phyloP scores from a whole-genome alignment of 352 stramenopile genomes.

The Globisporangium abappressorium region DNA sequence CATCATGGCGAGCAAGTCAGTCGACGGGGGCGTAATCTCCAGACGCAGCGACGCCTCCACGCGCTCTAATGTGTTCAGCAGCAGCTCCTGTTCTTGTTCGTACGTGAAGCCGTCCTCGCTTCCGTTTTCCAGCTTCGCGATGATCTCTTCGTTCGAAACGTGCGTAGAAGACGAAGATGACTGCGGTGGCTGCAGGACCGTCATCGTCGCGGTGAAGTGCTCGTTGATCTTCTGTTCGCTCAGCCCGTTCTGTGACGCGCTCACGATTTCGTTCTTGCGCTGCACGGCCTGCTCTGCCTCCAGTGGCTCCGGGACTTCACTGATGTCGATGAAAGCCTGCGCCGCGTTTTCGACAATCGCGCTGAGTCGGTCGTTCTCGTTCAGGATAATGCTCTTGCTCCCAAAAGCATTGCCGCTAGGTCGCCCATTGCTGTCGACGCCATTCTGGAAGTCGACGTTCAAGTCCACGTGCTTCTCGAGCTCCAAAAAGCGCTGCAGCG shows the following conservation, averaged over 20 bases:
- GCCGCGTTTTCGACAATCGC: conserved; percentile 74
- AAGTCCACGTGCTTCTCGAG: conserved; percentile 78
- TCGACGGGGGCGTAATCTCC: conserved; percentile 48
- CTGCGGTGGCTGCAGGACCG: conserved; percentile 33
- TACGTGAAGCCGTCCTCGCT: conserved; percentile 40
- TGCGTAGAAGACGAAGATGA: conserved; percentile 22
- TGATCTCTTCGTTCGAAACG: conserved; percentile 36
- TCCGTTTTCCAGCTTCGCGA: conserved; percentile 50
- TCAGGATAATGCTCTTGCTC: conserved; percentile 54
- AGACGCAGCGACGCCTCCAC: conserved; percentile 46
- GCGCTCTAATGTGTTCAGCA: conserved; percentile 40
- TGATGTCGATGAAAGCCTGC: conserved; percentile 83
- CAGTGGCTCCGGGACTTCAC: conserved; percentile 73
- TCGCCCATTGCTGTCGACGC: conserved; percentile 40
- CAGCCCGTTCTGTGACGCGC: conserved; percentile 39
- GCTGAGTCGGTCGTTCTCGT: conserved; percentile 73
- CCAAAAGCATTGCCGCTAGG: conserved; percentile 39
- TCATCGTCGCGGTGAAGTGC: conserved; percentile 47
- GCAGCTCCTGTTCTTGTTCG: conserved; percentile 55
- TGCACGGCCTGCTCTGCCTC: conserved; percentile 75
- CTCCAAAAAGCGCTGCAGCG: conserved; percentile 77
- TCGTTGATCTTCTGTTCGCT: conserved; percentile 53
- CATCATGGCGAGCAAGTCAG: conserved; percentile 66
- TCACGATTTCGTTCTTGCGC: conserved; percentile 75
- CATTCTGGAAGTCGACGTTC: conserved; percentile 39